Evolutionary conservation across 768 basidiomycete genomes (phyloP).

Genomic region (Tylopilus sp.): DNA sequence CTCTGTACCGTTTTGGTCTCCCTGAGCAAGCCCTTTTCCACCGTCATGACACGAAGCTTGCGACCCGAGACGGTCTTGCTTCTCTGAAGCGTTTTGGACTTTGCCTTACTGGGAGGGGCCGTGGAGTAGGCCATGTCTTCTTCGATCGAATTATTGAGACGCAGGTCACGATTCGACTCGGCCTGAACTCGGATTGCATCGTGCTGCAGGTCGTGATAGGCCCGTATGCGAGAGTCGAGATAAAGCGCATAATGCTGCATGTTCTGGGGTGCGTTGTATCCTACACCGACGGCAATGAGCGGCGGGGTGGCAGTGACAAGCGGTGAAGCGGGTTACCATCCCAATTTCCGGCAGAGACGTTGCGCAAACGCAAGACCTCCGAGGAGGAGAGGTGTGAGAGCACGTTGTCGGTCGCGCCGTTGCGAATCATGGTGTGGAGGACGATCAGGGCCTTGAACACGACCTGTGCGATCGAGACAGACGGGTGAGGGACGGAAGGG

Average conservation of each 20-base stretch:
- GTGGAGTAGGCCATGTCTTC: constrained; percentile 44
- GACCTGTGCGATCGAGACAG: constrained; percentile 47
- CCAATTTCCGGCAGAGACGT: constrained; percentile 80
- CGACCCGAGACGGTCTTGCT: constrained; percentile 80
- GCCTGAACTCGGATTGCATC: constrained; percentile 93
- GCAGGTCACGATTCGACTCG: constrained; percentile 85
- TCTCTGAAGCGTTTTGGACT: constrained; percentile 41
- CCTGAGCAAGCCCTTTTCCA: constrained; percentile 91
- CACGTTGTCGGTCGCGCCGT: constrained; percentile 93
- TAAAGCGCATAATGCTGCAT: constrained; percentile 85
- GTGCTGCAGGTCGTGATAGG: constrained; percentile 88
- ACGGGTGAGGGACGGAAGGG: background rate
- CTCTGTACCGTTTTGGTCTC: constrained; percentile 90
- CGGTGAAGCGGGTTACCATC: constrained; percentile 57
- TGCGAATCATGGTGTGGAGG: constrained; percentile 93
- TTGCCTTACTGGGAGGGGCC: constrained; percentile 27
- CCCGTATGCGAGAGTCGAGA: constrained; percentile 82
- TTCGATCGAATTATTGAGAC: constrained; percentile 59
- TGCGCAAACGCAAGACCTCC: constrained; percentile 77
- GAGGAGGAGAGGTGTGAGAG: constrained; percentile 77
- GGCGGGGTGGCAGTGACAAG: background rate
- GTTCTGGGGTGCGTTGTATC: constrained; percentile 83
- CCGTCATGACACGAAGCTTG: constrained; percentile 86
- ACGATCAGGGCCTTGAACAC: constrained; percentile 98
- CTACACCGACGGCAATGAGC: constrained; percentile 37